Conservation (phyloP, 225 moss, liverwort and hornwort species). For the Polytrichum formosum region DNA sequence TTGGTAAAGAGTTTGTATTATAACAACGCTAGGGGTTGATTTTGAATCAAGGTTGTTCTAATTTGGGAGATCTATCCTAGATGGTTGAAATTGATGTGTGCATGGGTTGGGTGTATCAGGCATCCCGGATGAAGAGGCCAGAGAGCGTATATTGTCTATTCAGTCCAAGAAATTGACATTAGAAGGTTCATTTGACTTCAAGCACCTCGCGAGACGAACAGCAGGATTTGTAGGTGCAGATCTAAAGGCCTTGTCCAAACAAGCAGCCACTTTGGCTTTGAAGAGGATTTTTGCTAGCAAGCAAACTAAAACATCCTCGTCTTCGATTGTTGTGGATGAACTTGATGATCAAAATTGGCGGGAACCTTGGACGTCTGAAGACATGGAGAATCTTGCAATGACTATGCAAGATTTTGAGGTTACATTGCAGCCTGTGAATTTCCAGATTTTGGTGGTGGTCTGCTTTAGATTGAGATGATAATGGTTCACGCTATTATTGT, state of each 20-base stretch:
- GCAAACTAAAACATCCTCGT: conserved; percentile 21
- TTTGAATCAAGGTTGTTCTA: too few relatives aligned
- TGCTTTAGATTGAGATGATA: neutral
- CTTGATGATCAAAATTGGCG: conserved; percentile 27
- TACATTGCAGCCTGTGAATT: conserved; percentile 6
- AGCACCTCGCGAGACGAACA: conserved; percentile 56
- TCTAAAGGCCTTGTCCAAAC: conserved; percentile 50
- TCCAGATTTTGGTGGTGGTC: neutral
- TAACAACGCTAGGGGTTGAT: too few relatives aligned
- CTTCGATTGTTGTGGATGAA: conserved; percentile 29
- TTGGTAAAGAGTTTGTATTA: too few relatives aligned
- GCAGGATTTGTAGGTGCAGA: conserved; percentile 66
- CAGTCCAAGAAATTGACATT: conserved; percentile 40
- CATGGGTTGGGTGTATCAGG: too few relatives aligned
- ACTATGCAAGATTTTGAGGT: conserved; percentile 65
- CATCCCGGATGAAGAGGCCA: conserved; percentile 57
- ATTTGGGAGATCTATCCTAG: too few relatives aligned
- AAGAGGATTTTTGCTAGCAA: conserved; percentile 46
- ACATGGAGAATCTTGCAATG: conserved; percentile 51
- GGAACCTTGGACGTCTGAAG: conserved; percentile 41
- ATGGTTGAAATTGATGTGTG: too few relatives aligned
- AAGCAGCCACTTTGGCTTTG: conserved; percentile 53
- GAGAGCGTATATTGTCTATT: conserved; percentile 45
- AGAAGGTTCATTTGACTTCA: conserved; percentile 50
- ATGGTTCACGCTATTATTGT: neutral